A percentile compares a stretch with the other conserved stretches of the same genome.
These are phyloP conservation scores for Phytophthora colocasiae DNA, from an alignment of 352 stramenopile species.

Conservation along the genomic window DNA sequence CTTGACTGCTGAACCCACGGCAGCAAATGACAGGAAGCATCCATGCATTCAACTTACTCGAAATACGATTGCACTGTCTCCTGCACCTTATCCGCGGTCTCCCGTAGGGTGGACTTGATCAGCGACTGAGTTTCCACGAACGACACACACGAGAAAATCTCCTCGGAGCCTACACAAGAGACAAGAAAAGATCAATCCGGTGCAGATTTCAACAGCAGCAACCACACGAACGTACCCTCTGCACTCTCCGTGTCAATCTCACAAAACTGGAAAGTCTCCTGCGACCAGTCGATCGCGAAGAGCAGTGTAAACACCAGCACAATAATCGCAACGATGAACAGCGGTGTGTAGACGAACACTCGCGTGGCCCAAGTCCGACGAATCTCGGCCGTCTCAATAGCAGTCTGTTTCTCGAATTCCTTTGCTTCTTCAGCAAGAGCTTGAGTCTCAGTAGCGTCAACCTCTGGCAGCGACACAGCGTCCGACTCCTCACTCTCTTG, in stretches of 20 bases:
- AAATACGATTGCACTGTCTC: conserved; percentile 42
- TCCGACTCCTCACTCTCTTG: conserved; percentile 56
- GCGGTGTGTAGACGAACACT: conserved; percentile 40
- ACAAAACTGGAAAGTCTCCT: conserved; percentile 61
- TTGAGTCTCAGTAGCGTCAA: conserved; percentile 51
- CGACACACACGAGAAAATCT: conserved; percentile 46
- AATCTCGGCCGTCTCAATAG: conserved; percentile 28
- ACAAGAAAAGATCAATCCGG: conserved; percentile 9
- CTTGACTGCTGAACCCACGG: conserved; percentile 14
- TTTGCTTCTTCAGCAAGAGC: conserved; percentile 52
- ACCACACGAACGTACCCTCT: conserved; percentile 39
- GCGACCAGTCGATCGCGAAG: conserved; percentile 56
- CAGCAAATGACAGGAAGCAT: conserved; percentile 21
- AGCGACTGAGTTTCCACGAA: conserved; percentile 49
- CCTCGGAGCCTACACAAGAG: conserved; percentile 33
- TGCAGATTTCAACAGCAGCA: conserved; percentile 2
- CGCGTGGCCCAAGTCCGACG: conserved; percentile 37
- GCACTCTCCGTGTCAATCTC: conserved; percentile 37
- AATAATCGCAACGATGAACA: conserved; percentile 47
- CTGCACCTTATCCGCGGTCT: conserved; percentile 34
- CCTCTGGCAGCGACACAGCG: conserved; percentile 49
- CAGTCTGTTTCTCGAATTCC: conserved; percentile 40
- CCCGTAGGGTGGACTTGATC: conserved; percentile 44
- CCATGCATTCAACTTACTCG: conserved; percentile 30
- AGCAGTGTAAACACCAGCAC: conserved; percentile 55